These are phyloP conservation scores for Akanthomyces muscarius DNA, from an alignment of 2,329 filamentous ascomycete genomes.

Conservation along the genomic window DNA sequence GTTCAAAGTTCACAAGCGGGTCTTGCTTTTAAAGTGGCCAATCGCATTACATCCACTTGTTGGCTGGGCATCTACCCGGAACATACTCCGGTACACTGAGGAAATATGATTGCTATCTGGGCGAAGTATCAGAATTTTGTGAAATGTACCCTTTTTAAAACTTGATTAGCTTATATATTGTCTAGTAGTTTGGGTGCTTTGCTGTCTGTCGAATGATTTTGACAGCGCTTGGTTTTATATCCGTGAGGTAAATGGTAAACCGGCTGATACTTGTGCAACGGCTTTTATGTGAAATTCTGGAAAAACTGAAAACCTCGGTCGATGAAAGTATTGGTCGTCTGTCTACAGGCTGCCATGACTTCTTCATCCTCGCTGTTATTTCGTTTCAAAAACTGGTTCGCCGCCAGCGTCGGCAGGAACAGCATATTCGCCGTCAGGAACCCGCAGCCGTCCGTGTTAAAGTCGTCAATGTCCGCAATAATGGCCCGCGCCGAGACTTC, in stretches of 20 bases:
- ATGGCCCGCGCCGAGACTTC: not conserved
- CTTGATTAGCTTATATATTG: too few species aligned
- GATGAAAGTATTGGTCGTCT: not conserved
- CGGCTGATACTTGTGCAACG: too few species aligned
- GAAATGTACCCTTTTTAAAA: too few species aligned
- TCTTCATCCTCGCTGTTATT: not conserved
- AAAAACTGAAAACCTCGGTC: not conserved
- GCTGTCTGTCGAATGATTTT: too few species aligned
- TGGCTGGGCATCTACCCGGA: not conserved
- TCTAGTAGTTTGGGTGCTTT: too few species aligned
- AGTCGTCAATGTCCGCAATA: not conserved
- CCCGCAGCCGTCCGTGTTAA: not conserved
- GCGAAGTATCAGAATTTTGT: too few species aligned
- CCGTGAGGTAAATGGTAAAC: too few species aligned
- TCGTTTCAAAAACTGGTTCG: not conserved
- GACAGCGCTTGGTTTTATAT: too few species aligned
- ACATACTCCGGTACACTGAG: too few species aligned
- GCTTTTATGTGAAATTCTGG: not conserved
- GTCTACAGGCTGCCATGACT: not conserved
- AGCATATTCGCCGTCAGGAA: not conserved
- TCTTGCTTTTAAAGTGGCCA: conserved; percentile 32
- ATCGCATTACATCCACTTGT: conserved; percentile 18
- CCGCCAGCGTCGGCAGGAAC: not conserved
- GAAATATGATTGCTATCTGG: too few species aligned
- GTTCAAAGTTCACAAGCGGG: conserved; percentile 20